phyloP scores from a whole-genome alignment of 441 rosid genomes.

The Erodium texanum region DNA sequence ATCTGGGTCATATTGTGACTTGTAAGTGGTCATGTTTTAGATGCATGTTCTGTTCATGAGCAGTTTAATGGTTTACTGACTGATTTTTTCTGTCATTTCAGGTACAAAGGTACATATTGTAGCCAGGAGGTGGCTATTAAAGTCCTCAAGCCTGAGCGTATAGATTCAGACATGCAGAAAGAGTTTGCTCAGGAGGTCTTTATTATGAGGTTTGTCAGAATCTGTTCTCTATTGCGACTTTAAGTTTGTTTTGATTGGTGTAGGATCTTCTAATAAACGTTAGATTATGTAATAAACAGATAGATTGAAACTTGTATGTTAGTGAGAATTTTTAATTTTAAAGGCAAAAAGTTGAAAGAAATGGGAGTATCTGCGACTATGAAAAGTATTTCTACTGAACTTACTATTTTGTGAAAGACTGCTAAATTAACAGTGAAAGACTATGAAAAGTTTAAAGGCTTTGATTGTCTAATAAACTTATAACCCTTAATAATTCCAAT shows the following conservation, averaged over 20 bases:
- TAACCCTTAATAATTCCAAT: background rate
- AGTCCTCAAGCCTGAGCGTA: slow-evolving; percentile 61
- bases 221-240: background rate
- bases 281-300: background rate
- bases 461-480: background rate
- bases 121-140: slow-evolving; percentile 76
- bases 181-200: slow-evolving; percentile 76
- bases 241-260: background rate
- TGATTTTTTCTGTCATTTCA: slow-evolving; percentile 14
- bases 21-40: slow-evolving; percentile 39
- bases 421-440: background rate
- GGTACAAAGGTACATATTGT: slow-evolving; percentile 61
- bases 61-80: slow-evolving; percentile 14
- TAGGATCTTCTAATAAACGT: background rate
- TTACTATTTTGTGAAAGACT: background rate
- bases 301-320: background rate
- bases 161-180: slow-evolving; percentile 50
- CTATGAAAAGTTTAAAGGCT: too few species aligned
- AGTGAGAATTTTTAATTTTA: background rate
- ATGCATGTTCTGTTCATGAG: background rate
- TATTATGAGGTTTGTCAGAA: slow-evolving; percentile 50
- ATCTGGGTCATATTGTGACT: slow-evolving; percentile 63
- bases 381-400: background rate
- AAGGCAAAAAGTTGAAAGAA: background rate
- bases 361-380: background rate